These are phyloP conservation scores for Rhazya stricta DNA, from an alignment of 257 asterid species.

Conservation along the genomic window DNA sequence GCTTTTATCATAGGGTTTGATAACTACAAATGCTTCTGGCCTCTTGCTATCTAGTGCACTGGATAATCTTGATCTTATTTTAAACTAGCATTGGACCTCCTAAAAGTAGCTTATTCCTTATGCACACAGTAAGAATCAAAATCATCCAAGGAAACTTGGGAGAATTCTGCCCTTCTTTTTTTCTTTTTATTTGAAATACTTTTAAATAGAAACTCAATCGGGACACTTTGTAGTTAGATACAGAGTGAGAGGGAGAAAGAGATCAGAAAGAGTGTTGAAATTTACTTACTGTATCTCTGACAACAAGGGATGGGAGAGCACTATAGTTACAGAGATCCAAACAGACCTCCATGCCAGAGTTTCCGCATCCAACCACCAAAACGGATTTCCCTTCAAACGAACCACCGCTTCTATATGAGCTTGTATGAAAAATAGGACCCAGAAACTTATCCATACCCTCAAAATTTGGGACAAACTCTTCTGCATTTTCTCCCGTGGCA, in stretches of 20 bases:
- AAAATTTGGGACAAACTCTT: conserved; percentile 28
- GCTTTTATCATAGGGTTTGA: background rate
- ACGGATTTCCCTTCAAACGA: conserved; percentile 29
- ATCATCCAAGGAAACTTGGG: too few species aligned
- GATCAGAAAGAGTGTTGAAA: background rate
- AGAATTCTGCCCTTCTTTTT: too few species aligned
- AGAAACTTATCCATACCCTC: conserved; percentile 33
- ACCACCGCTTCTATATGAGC: conserved; percentile 31
- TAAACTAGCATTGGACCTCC: too few species aligned
- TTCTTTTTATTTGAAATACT: too few species aligned
- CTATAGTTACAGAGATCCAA: conserved; percentile 37
- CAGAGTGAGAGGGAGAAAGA: too few species aligned
- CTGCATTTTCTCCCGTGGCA: conserved; percentile 51
- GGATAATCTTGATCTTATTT: background rate
- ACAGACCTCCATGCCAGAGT: conserved; percentile 51
- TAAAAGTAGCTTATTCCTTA: too few species aligned
- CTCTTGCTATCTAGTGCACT: background rate
- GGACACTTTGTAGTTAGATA: too few species aligned
- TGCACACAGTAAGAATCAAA: too few species aligned
- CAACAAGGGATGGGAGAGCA: conserved; percentile 39
- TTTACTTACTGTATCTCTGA: conserved; percentile 35
- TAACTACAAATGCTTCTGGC: background rate
- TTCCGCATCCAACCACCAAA: conserved; percentile 49
- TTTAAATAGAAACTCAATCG: background rate
- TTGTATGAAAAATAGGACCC: conserved; percentile 31